Evolutionary conservation across 495 filamentous ascomycete species (phyloP), one percentile per base, ranked within the genome.

Genomic region (Neurospora sp.): DNA sequence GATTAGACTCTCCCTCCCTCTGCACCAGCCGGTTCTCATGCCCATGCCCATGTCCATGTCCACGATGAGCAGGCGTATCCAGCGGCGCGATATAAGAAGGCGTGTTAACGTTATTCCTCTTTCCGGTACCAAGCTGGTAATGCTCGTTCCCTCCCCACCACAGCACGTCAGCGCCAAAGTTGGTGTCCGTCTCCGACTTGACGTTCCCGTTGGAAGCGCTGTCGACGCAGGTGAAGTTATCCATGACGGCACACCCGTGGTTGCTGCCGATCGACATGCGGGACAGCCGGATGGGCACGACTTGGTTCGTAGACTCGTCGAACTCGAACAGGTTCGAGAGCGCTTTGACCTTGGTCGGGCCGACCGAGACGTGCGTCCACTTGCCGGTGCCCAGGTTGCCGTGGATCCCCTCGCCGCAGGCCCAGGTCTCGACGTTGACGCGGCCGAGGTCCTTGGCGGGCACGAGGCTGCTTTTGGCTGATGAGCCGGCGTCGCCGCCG

Each of bases 101-200:
- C 11, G 85, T 85, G 39, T 86, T 83, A 7, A 89, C 75, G 78
- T 99, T 98, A 77, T 89, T 97, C 73, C 94, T 83, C 84, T 90
- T 95, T 42, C 96, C 95, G 5, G 92, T 98, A 5, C 96, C 96
- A 21, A 99, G 88, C 79, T 99, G 96, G 78, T 92, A 97, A 74
- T 89, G 87, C 83, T 99, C 95, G 77, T 98, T 99, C 43, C 92
- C 92, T 75, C 96, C 96, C 92, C 94, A 99, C 87, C 91, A 96
- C 7, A 98, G 79, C 3, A 92, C 89, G 80, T 98, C 96, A 10
- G 90, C 89, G 70, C 95, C 95, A 85, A 88, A 97, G 75, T 93
- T 92, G 5, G 89, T 92, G 73, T 93, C 90, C 69, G 90, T 88
- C 5, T 84, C 84, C 5, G 87, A 85, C 13, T 83, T 85, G 8